phyloP scores from a whole-genome alignment of 2,329 filamentous ascomycete species.

The Aspergillus aculeatus region DNA sequence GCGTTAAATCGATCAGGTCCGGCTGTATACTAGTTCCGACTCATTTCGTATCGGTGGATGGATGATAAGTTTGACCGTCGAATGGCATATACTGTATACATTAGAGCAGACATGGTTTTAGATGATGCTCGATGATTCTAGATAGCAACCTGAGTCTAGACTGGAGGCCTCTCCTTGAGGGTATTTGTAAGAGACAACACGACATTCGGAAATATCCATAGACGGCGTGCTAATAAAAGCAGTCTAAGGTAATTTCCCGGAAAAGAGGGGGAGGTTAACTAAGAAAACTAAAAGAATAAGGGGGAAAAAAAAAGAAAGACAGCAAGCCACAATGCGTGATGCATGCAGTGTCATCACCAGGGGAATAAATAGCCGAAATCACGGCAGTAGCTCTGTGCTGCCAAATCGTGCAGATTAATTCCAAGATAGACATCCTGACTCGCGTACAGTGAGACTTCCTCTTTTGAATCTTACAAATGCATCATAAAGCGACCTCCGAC shows the following conservation, averaged over 20 bases:
- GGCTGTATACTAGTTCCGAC: neutral
- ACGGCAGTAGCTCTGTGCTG: neutral
- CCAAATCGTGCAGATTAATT: neutral
- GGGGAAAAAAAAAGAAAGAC: neutral
- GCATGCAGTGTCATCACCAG: slow-evolving; percentile 3
- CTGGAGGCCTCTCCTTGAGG: neutral
- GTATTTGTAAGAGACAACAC: neutral
- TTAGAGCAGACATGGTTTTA: neutral
- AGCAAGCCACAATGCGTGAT: neutral
- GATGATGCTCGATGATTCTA: neutral
- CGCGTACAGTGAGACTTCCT: too few relatives aligned
- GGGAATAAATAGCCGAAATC: neutral
- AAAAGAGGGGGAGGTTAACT: too few relatives aligned
- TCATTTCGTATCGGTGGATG: too few relatives aligned
- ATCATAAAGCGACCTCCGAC: too few relatives aligned
- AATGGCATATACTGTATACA: neutral
- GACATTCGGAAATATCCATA: neutral
- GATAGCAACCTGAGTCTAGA: neutral
- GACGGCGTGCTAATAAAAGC: neutral
- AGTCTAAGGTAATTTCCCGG: too few relatives aligned
- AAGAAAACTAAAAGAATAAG: too few relatives aligned
- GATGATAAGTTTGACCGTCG: neutral
- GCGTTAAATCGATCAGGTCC: slow-evolving; percentile 1
- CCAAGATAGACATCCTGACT: neutral
- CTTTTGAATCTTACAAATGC: neutral